These are phyloP conservation scores for Rhynchosporium agropyri DNA, from an alignment of 2,329 filamentous ascomycete genomes.

Conservation along the genomic window DNA sequence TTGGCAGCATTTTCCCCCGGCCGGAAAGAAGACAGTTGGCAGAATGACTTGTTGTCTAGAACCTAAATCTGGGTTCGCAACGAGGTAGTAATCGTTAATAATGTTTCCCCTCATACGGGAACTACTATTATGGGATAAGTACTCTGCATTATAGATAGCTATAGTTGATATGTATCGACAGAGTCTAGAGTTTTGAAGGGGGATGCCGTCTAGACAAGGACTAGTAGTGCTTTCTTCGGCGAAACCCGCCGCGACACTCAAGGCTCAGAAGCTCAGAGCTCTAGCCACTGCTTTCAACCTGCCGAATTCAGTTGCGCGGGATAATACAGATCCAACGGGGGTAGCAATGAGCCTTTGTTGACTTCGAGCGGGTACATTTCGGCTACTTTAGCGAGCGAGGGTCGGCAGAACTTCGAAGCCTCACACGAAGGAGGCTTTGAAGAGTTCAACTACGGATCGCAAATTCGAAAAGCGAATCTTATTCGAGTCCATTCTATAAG, in stretches of 20 bases:
- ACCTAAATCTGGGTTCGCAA: neutral
- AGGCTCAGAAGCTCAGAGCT: neutral
- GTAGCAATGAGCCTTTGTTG: neutral
- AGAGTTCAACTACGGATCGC: too few relatives aligned
- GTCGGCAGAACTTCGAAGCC: neutral
- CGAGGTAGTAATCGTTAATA: neutral
- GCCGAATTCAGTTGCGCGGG: neutral
- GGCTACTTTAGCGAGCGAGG: neutral
- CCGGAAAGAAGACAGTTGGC: neutral
- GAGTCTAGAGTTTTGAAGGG: neutral
- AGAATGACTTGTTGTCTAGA: neutral
- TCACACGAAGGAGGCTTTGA: neutral
- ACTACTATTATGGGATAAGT: neutral
- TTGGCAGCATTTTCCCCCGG: neutral
- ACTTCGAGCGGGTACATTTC: neutral
- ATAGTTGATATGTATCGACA: neutral
- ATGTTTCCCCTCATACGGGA: neutral
- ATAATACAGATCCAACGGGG: neutral
- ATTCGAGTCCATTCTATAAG: conserved; percentile 10
- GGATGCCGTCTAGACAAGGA: neutral
- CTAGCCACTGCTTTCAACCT: neutral
- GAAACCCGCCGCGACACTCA: neutral
- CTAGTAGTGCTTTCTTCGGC: neutral
- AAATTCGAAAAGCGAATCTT: neutral
- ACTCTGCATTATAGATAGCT: neutral